These are phyloP conservation scores for Agaricales sp. DNA, from an alignment of 1,284 basidiomycete genomes.

Conservation along the genomic window DNA sequence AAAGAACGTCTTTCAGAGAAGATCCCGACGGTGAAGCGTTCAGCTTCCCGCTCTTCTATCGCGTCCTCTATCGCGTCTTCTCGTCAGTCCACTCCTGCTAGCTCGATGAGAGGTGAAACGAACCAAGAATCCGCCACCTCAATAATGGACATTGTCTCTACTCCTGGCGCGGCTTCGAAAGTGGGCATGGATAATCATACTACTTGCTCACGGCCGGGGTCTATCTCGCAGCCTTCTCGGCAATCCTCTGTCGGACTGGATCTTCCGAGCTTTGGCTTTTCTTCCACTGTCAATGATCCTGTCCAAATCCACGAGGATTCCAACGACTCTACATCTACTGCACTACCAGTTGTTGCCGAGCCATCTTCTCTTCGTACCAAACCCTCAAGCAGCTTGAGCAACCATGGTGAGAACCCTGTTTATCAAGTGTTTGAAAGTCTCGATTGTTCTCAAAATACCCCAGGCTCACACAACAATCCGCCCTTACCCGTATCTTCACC, in stretches of 20 bases:
- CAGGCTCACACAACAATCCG: no score
- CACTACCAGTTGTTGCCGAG: no score
- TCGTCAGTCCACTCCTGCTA: background rate
- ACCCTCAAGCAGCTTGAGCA: no score
- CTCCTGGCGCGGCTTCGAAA: background rate
- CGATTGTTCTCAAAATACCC: no score
- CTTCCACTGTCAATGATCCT: background rate
- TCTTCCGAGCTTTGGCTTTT: background rate
- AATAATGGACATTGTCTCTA: background rate
- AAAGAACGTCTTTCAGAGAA: background rate
- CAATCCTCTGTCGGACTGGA: constrained; percentile 1
- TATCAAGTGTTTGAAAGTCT: no score
- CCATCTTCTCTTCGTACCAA: no score
- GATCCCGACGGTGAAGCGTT: constrained; percentile 20
- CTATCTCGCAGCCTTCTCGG: background rate
- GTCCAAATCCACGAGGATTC: background rate
- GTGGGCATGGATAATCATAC: background rate
- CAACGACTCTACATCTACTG: no score
- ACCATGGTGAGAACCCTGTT: no score
- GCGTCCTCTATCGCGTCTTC: constrained; percentile 16
- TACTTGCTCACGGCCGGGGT: background rate
- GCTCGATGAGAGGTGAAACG: background rate
- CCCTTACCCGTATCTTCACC: no score
- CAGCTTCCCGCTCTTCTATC: constrained; percentile 27
- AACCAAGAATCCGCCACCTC: background rate